Evolutionary conservation across 2,329 filamentous ascomycete species (phyloP).

Genomic region (Alternaria viburni): DNA sequence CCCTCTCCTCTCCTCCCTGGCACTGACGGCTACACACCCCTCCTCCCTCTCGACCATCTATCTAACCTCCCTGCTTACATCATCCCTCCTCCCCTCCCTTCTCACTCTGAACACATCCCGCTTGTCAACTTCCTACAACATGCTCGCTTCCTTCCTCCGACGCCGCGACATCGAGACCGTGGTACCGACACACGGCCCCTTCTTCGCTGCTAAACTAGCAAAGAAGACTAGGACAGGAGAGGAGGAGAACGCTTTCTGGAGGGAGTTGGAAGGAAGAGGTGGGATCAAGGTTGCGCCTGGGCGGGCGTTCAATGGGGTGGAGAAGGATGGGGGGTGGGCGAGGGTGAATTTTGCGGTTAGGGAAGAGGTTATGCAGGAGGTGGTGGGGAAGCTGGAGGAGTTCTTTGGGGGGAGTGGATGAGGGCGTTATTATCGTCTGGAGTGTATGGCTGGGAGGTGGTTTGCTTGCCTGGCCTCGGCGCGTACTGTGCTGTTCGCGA

Average conservation of each 20-base stretch:
- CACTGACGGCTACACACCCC: slow-evolving; percentile 26
- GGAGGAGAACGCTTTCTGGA: slow-evolving; percentile 30
- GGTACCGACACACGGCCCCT: slow-evolving; percentile 34
- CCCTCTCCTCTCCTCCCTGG: slow-evolving; percentile 24
- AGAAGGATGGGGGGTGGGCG: slow-evolving; percentile 39
- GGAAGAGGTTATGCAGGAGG: slow-evolving; percentile 21
- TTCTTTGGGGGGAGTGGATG: slow-evolving; percentile 14
- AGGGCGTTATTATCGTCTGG: neutral
- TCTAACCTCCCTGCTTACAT: slow-evolving; percentile 31
- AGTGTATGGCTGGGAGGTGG: neutral
- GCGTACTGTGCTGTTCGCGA: neutral
- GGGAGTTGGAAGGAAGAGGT: slow-evolving; percentile 16
- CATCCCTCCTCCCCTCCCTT: slow-evolving; percentile 35
- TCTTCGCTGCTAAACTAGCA: slow-evolving; percentile 34
- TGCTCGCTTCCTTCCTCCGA: slow-evolving; percentile 22
- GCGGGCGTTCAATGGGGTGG: slow-evolving; percentile 27
- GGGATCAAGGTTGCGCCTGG: slow-evolving; percentile 30
- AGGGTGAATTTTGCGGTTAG: slow-evolving; percentile 32
- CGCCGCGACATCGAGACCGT: slow-evolving; percentile 27
- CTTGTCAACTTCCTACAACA: slow-evolving; percentile 25
- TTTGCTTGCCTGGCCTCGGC: neutral
- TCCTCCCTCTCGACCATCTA: slow-evolving; percentile 28
- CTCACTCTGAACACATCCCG: slow-evolving; percentile 32
- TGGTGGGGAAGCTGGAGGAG: slow-evolving; percentile 17
- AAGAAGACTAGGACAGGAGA: slow-evolving; percentile 14